Conservation (phyloP, 371 early-diverging fungal species). For the Umbelopsis sp. region DNA sequence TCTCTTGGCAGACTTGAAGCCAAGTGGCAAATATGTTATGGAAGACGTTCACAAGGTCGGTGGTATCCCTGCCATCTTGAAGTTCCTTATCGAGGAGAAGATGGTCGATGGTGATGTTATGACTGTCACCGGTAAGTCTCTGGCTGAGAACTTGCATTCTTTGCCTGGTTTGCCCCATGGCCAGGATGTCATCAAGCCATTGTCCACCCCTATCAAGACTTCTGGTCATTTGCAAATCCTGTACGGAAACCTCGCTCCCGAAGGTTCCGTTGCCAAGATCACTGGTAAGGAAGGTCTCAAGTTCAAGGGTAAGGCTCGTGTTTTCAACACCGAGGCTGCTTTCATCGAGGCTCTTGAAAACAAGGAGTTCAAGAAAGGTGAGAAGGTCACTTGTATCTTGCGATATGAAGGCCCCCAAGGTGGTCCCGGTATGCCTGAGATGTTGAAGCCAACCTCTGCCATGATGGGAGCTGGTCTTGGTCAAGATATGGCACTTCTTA, state of each 20-base stretch:
- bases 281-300: slow-evolving; percentile 96
- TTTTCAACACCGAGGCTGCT: slow-evolving; percentile 89
- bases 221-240: slow-evolving; percentile 94
- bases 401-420: slow-evolving; percentile 90
- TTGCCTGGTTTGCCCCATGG: slow-evolving; percentile 71
- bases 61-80: slow-evolving; percentile 88
- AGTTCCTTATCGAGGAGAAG: slow-evolving; percentile 77
- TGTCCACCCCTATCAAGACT: slow-evolving; percentile 88
- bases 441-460: slow-evolving; percentile 94
- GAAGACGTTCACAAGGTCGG: slow-evolving; percentile 83
- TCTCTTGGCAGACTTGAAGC: slow-evolving; percentile 96
- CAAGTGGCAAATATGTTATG: slow-evolving; percentile 89
- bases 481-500: slow-evolving; percentile 93
- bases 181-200: slow-evolving; percentile 87
- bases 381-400: slow-evolving; percentile 77
- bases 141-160: slow-evolving; percentile 76
- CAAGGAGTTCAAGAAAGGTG: slow-evolving; percentile 75
- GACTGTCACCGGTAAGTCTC: slow-evolving; percentile 88
- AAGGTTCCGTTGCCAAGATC: slow-evolving; percentile 93
- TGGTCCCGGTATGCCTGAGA: slow-evolving; percentile 93
- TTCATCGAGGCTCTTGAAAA: slow-evolving; percentile 86
- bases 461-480: slow-evolving; percentile 99
- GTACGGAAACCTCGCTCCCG: slow-evolving; percentile 94
- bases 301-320: slow-evolving; percentile 87
- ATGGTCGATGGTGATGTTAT: slow-evolving; percentile 76